These are phyloP conservation scores for Termitomyces heimii DNA, from an alignment of 768 basidiomycete genomes.

Conservation along the genomic window DNA sequence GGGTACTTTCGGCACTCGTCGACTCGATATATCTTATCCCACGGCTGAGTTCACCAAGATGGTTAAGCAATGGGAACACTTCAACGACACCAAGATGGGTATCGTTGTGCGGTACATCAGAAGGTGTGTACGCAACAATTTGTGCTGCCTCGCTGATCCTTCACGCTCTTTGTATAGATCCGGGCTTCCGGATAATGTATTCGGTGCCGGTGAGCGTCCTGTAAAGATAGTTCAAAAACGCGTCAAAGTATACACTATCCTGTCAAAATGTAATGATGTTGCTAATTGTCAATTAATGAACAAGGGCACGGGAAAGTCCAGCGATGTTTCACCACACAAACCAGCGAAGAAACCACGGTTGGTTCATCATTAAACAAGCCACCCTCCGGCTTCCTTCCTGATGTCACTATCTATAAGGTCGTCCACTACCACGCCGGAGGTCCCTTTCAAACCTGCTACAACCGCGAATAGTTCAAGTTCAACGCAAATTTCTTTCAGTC, in stretches of 20 bases:
- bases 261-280: neutral
- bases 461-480: constrained; percentile 27
- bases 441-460: constrained; percentile 34
- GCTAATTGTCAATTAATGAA: constrained; percentile 10
- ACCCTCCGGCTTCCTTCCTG: constrained; percentile 21
- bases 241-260: constrained; percentile 45
- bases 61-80: constrained; percentile 95
- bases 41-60: constrained; percentile 92
- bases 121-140: constrained; percentile 44
- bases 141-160: constrained; percentile 2
- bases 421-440: constrained; percentile 31
- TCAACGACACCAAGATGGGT: constrained; percentile 88
- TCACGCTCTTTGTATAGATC: constrained; percentile 37
- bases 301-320: constrained; percentile 59
- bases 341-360: constrained; percentile 83
- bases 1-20: constrained; percentile 70
- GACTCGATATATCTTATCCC: constrained; percentile 94
- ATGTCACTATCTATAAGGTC: constrained; percentile 34
- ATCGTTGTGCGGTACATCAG: constrained; percentile 91
- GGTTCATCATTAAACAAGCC: constrained; percentile 29
- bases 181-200: constrained; percentile 74
- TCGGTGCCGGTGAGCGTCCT: constrained; percentile 76
- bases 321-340: constrained; percentile 57
- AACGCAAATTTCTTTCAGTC: constrained; percentile 21
- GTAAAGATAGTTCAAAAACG: constrained; percentile 68